Evolutionary conservation across 2,329 filamentous ascomycete species (phyloP).

Genomic region (Aspergillus texensis): DNA sequence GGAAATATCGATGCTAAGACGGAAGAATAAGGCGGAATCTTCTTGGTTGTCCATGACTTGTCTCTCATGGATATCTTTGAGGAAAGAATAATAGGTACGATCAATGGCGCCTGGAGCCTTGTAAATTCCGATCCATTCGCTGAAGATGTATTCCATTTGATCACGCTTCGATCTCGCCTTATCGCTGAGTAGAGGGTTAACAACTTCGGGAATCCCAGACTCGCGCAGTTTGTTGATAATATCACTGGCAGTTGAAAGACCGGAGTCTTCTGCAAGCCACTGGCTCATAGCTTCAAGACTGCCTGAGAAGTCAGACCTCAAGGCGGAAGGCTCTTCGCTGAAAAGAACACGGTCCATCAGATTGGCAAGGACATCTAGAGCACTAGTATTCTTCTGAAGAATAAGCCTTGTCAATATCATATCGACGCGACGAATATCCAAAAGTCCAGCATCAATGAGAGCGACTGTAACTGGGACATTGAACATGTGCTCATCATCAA

Average conservation of each 20-base stretch:
- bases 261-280: slow-evolving; percentile 77
- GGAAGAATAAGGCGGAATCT: slow-evolving; percentile 77
- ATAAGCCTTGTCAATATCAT: slow-evolving; percentile 73
- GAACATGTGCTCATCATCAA: slow-evolving; percentile 64
- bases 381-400: slow-evolving; percentile 68
- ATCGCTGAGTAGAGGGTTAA: slow-evolving; percentile 58
- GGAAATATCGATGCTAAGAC: slow-evolving; percentile 77
- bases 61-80: slow-evolving; percentile 78
- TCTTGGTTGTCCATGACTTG: slow-evolving; percentile 74
- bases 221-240: slow-evolving; percentile 68
- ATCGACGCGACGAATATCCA: slow-evolving; percentile 68
- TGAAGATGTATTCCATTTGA: slow-evolving; percentile 92
- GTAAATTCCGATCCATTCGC: slow-evolving; percentile 87
- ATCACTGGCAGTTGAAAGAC: slow-evolving; percentile 66
- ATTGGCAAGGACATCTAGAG: slow-evolving; percentile 77
- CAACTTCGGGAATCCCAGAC: slow-evolving; percentile 58
- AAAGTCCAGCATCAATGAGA: slow-evolving; percentile 60
- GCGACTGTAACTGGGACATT: slow-evolving; percentile 64
- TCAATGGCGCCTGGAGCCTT: slow-evolving; percentile 76
- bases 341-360: slow-evolving; percentile 79
- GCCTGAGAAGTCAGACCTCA: slow-evolving; percentile 83
- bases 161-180: slow-evolving; percentile 67
- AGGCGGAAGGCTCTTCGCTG: slow-evolving; percentile 72
- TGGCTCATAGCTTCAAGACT: slow-evolving; percentile 79
- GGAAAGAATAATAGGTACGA: slow-evolving; percentile 72